These are phyloP conservation scores for Ophiostoma ulmi DNA, from an alignment of 2,329 filamentous ascomycete species.

Conservation along the genomic window DNA sequence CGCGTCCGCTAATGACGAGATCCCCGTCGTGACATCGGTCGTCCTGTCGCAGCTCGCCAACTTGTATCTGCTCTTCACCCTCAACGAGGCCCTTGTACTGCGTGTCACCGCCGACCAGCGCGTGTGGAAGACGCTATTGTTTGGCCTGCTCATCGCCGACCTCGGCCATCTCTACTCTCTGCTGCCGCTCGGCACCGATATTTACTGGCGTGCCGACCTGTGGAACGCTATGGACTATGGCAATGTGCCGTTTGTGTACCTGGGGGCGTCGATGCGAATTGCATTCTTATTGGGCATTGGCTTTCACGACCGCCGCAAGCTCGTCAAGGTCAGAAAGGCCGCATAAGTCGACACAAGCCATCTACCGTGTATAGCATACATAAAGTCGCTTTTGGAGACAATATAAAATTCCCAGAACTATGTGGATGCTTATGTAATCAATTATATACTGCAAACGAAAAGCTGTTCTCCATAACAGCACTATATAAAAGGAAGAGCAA, in stretches of 20 bases:
- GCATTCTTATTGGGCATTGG: slow-evolving; percentile 57
- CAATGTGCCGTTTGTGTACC: slow-evolving; percentile 65
- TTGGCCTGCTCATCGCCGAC: slow-evolving; percentile 68
- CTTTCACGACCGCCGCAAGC: slow-evolving; percentile 32
- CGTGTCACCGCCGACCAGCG: slow-evolving; percentile 61
- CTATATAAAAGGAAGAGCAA: too few relatives aligned
- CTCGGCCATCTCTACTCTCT: slow-evolving; percentile 69
- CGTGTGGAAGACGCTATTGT: slow-evolving; percentile 65
- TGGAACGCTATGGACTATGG: slow-evolving; percentile 68
- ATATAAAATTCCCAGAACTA: background rate
- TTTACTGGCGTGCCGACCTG: slow-evolving; percentile 58
- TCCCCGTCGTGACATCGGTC: slow-evolving; percentile 59
- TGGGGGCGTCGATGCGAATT: slow-evolving; percentile 55
- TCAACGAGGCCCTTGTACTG: slow-evolving; percentile 72
- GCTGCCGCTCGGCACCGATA: slow-evolving; percentile 48
- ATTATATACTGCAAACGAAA: background rate
- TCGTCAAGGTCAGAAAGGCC: slow-evolving; percentile 16
- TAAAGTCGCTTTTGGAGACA: too few relatives aligned
- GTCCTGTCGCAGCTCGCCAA: slow-evolving; percentile 71
- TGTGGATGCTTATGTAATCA: background rate
- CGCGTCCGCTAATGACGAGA: slow-evolving; percentile 32
- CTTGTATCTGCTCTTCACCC: slow-evolving; percentile 68
- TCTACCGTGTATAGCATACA: background rate
- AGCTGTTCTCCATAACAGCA: background rate
- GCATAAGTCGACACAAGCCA: background rate